Evolutionary conservation across 208 protist genomes (phyloP), one percentile per base, ranked within the genome.

Genomic region (Eutreptiella sp.): DNA sequence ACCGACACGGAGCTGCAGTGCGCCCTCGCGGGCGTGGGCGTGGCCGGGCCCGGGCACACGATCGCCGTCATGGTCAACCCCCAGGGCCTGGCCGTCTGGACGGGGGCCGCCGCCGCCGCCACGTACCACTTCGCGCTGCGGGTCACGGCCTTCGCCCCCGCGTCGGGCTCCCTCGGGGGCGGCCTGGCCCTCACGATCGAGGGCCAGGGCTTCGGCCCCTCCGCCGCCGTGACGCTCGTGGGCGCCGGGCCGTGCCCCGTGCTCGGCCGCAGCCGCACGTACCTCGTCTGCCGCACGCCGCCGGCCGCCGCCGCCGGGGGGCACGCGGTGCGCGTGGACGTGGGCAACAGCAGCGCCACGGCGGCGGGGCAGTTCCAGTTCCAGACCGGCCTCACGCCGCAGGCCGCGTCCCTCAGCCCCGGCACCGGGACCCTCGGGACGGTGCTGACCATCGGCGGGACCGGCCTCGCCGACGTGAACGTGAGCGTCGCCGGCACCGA

Each of bases 1-100:
- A 53, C 53, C 14, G 21, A 19, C 16, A 60, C 53, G 38, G 14
- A n/a, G 38, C 16, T 60, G 38, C 23, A 32, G 21, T 60, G 53
- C 53, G n/a, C n/a, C n/a, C n/a, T n/a, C n/a, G n/a, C n/a, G n/a
- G n/a, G n/a, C n/a, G n/a, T n/a, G n/a, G n/a, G n/a, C n/a, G n/a
- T n/a, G n/a, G n/a, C n/a, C n/a, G n/a, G n/a, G n/a, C n/a, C n/a
- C n/a, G n/a, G n/a, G n/a, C n/a, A n/a, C n/a, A n/a, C n/a, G n/a
- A n/a, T n/a, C n/a, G n/a, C n/a, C n/a, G n/a, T n/a, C n/a, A n/a
- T n/a, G n/a, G n/a, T n/a, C n/a, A n/a, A n/a, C n/a, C n/a, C n/a
- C n/a, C n/a, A n/a, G n/a, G n/a, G n/a, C n/a, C n/a, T n/a, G n/a
- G n/a, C n/a, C n/a, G n/a, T n/a, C n/a, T n/a, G n/a, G n/a, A n/a